A percentile compares a stretch with the other conserved stretches of the same genome.
phyloP scores from a whole-genome alignment of 345 rosid genomes.

The Triadica sebifera region DNA sequence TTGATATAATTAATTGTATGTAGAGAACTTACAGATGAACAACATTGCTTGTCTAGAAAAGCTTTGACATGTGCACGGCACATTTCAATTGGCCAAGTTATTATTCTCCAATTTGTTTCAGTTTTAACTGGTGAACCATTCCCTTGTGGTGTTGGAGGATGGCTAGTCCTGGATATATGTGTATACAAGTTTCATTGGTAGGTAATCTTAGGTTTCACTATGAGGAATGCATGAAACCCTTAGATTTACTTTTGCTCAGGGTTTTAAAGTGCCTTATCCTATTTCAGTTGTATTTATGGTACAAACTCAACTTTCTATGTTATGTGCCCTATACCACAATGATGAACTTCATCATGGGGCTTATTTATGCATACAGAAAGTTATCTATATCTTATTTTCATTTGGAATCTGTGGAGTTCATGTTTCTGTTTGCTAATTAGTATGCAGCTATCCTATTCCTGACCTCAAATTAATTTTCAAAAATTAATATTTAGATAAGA shows the following conservation, averaged over 20 bases:
- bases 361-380: constrained; percentile 4
- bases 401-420: background rate
- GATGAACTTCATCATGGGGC: background rate
- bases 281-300: background rate
- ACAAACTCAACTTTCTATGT: background rate
- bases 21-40: background rate
- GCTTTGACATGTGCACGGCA: background rate
- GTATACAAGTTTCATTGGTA: background rate
- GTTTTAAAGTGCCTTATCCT: background rate
- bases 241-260: background rate
- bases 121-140: background rate
- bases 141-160: background rate
- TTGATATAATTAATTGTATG: background rate
- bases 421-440: background rate
- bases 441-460: background rate
- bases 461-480: background rate
- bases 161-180: background rate
- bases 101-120: background rate
- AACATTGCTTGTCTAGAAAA: background rate
- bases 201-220: background rate
- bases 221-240: background rate
- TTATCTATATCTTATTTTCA: background rate
- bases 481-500: constrained; percentile 55
- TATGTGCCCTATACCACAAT: background rate
- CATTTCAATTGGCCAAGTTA: background rate